phyloP scores from a whole-genome alignment of 179 eudicot genomes.

The Silene vulgaris region DNA sequence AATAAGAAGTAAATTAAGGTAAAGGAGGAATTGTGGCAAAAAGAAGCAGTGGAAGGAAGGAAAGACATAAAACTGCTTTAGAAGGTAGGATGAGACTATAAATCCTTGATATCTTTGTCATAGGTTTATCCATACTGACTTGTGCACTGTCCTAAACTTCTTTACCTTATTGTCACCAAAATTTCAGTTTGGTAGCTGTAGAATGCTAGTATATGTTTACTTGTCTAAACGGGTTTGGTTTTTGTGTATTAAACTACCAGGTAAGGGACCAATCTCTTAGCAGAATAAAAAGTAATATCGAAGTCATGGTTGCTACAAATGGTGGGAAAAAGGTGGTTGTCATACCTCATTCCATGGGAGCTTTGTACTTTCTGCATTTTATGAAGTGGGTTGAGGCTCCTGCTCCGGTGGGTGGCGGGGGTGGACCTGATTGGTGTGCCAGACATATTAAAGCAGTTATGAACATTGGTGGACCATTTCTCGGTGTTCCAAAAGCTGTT shows the following conservation, averaged over 20 bases:
- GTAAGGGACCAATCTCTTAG: conserved; percentile 85
- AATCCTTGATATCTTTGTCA: neutral
- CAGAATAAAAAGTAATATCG: conserved; percentile 87
- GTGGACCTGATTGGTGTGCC: conserved; percentile 92
- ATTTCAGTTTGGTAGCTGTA: neutral
- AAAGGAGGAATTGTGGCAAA: neutral
- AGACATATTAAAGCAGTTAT: conserved; percentile 81
- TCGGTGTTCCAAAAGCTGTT: conserved; percentile 85
- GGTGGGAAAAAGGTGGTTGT: conserved; percentile 84
- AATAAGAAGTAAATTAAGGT: neutral
- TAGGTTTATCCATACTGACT: neutral
- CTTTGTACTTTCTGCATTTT: conserved; percentile 82
- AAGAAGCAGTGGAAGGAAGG: neutral
- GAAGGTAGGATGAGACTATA: neutral
- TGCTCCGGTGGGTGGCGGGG: conserved; percentile 97
- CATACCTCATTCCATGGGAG: conserved; percentile 99
- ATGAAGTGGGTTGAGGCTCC: conserved; percentile 99
- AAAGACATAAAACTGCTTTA: neutral
- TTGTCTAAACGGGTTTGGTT: neutral
- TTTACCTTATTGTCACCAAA: neutral
- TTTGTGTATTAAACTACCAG: conserved; percentile 34
- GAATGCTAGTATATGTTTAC: neutral
- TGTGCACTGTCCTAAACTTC: too few relatives aligned
- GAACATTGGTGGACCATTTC: conserved; percentile 94
- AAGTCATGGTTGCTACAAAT: conserved; percentile 90